These are phyloP conservation scores for Pseudogymnoascus sp. DNA, from an alignment of 2,329 filamentous ascomycete genomes.

Conservation along the genomic window DNA sequence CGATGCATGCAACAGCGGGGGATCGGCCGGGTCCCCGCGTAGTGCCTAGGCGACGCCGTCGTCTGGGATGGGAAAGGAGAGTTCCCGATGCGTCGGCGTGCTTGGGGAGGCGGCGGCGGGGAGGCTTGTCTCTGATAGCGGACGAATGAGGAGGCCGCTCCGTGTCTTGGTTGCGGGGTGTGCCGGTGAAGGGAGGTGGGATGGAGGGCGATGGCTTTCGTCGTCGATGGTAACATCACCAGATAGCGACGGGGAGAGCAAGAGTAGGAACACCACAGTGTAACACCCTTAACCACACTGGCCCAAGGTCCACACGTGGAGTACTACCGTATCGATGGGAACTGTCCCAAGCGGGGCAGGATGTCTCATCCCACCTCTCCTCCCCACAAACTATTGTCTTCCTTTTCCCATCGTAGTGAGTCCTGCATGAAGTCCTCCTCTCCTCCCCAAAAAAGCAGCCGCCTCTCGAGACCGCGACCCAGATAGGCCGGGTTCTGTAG, in stretches of 20 bases:
- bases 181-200: background rate
- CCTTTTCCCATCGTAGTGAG: background rate
- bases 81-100: background rate
- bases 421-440: background rate
- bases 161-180: background rate
- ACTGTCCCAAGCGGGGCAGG: background rate
- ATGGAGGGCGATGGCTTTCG: background rate
- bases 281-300: background rate
- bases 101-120: background rate
- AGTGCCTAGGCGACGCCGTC: background rate
- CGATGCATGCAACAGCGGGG: background rate
- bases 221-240: background rate
- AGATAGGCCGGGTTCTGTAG: background rate
- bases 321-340: background rate
- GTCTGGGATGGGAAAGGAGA: background rate
- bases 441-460: background rate
- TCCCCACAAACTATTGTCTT: background rate
- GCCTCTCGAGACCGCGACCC: background rate
- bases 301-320: background rate
- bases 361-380: background rate
- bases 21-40: background rate
- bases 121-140: background rate
- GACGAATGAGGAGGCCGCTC: background rate
- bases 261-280: background rate
- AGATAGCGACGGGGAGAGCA: background rate